These are phyloP conservation scores for Colletotrichum musicola DNA, from an alignment of 2,329 filamentous ascomycete species.

Conservation along the genomic window DNA sequence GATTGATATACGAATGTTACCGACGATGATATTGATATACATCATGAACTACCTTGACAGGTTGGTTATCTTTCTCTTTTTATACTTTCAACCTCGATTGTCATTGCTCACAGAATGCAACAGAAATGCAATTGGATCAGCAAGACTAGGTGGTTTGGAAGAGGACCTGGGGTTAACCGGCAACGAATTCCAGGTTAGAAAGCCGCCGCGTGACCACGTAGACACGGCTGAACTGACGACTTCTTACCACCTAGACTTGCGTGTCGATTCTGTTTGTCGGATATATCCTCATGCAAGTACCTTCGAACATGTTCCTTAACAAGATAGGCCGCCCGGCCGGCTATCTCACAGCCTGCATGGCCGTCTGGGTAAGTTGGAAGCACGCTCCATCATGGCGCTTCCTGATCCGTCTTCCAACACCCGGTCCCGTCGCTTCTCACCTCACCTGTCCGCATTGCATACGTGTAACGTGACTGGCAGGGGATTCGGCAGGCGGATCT, in stretches of 20 bases:
- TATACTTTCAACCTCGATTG: background rate
- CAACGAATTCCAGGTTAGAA: slow-evolving; percentile 51
- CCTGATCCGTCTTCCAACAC: slow-evolving; percentile 52
- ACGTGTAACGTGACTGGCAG: slow-evolving; percentile 12
- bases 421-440: slow-evolving; percentile 40
- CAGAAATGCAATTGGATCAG: slow-evolving; percentile 61
- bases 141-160: slow-evolving; percentile 62
- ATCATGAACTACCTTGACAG: slow-evolving; percentile 75
- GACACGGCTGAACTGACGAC: slow-evolving; percentile 38
- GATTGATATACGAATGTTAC: slow-evolving; percentile 70
- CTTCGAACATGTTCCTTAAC: slow-evolving; percentile 40
- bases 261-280: slow-evolving; percentile 41
- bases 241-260: slow-evolving; percentile 42
- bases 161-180: slow-evolving; percentile 49
- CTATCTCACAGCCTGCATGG: slow-evolving; percentile 37
- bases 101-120: background rate
- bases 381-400: slow-evolving; percentile 39
- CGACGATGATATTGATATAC: slow-evolving; percentile 77
- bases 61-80: slow-evolving; percentile 32
- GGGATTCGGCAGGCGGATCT: background rate
- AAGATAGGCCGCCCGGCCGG: slow-evolving; percentile 43
- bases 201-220: slow-evolving; percentile 36
- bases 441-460: slow-evolving; percentile 8
- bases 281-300: slow-evolving; percentile 48
- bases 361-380: slow-evolving; percentile 46